Base-by-base conservation (phyloP, 2,329 filamentous ascomycete genomes). In the Plectosphaerella cucumerina region DNA sequence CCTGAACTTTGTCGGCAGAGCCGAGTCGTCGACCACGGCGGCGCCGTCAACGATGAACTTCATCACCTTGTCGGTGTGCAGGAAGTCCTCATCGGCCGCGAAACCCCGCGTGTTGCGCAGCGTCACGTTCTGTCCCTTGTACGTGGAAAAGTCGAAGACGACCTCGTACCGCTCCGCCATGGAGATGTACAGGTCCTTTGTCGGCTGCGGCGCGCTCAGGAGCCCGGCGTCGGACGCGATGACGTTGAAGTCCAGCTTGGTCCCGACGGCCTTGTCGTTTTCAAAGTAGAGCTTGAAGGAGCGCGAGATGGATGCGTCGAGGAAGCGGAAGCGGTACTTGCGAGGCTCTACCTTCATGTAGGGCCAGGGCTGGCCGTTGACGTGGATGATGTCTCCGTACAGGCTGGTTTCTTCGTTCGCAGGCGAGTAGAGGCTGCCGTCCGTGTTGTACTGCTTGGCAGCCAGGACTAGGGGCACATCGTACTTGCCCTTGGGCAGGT, bases 291-390 rank as follows among this genome's bases (percentile, higher is more conserved):
- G 60, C 8, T 68, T 63, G 51, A 77, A 82, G 15, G 71, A 70
- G 44, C 75, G 63, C 22, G 69, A 74, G 48, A 78, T 58, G n/a
- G 74, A 69, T 10, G 73, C 71, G 61, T 82, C 73, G 26, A 81
- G 70, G 49, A 82, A 60, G 3, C 80, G 69, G 56, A 84, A 74
- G 20, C 80, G 76, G 62, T 84, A 84, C 61, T 82, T 84, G 59
- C 80, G 73, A 8, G 78, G 79, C 62, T 84, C 76, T 4, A 83
- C 80, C n/a, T 73, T 70, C 11, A 81, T 57, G 55, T 71, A 82
- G 3, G 81, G 81, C 80, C 80, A 84, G 2, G 80, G 80, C 54
- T 79, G 74, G 2, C 76, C 76, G 56, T 84, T 83, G 50, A 82
- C 79, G 44, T 82, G 73, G 48, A 82, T 80, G 2, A 80, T 65